Conservation (phyloP, 768 basidiomycete genomes). For the Phylloporus arenicola region DNA sequence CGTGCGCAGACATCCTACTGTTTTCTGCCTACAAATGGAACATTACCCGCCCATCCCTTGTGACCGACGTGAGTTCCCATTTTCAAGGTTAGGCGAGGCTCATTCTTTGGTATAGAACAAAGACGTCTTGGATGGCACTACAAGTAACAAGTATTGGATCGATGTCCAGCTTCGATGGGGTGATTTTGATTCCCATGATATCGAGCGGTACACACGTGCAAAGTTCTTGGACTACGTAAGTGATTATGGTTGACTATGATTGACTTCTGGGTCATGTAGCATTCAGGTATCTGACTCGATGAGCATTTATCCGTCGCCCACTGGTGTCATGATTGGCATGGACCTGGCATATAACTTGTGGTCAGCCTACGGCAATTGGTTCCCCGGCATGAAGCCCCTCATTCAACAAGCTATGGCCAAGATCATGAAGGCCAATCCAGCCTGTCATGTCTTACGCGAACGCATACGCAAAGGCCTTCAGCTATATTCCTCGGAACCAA, state of each 20-base stretch:
- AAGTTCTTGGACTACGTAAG: constrained; percentile 97
- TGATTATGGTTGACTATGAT: constrained; percentile 1
- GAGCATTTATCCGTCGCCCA: constrained; percentile 99
- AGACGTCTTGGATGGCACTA: constrained; percentile 96
- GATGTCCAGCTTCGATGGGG: constrained; percentile 96
- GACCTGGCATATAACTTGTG: constrained; percentile 97
- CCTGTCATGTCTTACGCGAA: constrained; percentile 93
- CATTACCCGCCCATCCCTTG: constrained; percentile 90
- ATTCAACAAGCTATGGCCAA: constrained; percentile 99
- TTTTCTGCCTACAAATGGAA: constrained; percentile 99
- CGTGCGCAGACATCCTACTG: constrained; percentile 96
- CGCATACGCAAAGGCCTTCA: constrained; percentile 98
- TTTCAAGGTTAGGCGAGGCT: background rate
- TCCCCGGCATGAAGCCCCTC: constrained; percentile 97
- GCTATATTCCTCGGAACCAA: constrained; percentile 97
- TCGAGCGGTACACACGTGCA: constrained; percentile 96
- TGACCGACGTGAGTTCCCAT: constrained; percentile 68
- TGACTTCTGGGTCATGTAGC: constrained; percentile 3
- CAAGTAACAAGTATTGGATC: constrained; percentile 98
- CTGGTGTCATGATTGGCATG: constrained; percentile 98
- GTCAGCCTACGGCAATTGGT: constrained; percentile 99
- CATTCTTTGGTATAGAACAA: constrained; percentile 53
- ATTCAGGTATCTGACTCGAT: constrained; percentile 85
- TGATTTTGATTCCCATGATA: constrained; percentile 98
- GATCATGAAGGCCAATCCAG: constrained; percentile 99